These are phyloP conservation scores for Micractinium conductrix DNA, from an alignment of 139 green algal species.

Conservation along the genomic window DNA sequence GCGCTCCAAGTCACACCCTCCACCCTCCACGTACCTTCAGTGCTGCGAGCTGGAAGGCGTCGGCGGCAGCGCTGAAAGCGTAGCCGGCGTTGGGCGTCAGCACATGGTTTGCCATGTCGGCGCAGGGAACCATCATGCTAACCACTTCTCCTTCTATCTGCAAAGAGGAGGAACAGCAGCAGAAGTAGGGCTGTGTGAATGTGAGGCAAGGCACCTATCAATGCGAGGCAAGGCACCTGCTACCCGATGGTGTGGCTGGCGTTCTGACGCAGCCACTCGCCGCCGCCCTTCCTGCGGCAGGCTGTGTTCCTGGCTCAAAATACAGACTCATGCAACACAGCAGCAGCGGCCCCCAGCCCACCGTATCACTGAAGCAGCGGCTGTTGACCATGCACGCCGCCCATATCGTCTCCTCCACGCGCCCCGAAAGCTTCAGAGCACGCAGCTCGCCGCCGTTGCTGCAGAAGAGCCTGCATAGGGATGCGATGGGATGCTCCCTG, in stretches of 20 bases:
- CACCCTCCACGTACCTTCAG: constrained; percentile 5
- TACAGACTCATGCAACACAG: too few species aligned
- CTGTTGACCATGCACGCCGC: constrained; percentile 62
- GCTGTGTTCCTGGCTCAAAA: too few species aligned
- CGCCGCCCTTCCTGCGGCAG: too few species aligned
- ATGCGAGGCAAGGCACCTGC: too few species aligned
- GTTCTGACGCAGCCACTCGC: too few species aligned
- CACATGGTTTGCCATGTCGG: constrained; percentile 57
- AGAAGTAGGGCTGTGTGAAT: too few species aligned
- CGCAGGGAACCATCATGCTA: constrained; percentile 51
- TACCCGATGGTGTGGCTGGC: too few species aligned
- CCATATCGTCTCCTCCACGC: constrained; percentile 48
- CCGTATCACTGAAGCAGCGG: constrained; percentile 59
- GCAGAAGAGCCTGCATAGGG: constrained; percentile 42
- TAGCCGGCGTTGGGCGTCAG: constrained; percentile 46
- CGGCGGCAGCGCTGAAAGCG: constrained; percentile 19
- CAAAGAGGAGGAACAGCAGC: background rate
- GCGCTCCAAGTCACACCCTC: too few species aligned
- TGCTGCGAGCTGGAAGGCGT: constrained; percentile 42
- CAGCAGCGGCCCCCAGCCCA: background rate
- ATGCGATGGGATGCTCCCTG: too few species aligned
- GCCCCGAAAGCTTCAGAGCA: constrained; percentile 39
- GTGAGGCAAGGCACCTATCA: too few species aligned
- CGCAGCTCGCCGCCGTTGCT: constrained; percentile 42
- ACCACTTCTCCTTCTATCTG: constrained; percentile 49